Evolutionary conservation across 306 rosid genomes (phyloP).

Genomic region (Ammopiptanthus mongolicus): DNA sequence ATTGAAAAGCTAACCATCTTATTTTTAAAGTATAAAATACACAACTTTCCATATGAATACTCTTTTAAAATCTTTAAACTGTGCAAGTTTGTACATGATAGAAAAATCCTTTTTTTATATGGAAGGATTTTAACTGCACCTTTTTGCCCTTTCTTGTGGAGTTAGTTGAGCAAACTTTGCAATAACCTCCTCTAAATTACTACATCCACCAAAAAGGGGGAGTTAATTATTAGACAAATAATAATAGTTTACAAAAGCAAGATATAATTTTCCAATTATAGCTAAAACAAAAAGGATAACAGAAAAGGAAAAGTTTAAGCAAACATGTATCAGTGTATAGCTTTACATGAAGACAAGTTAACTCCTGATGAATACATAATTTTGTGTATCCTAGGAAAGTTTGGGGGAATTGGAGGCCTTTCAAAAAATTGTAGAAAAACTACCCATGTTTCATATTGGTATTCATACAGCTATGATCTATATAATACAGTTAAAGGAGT

Average conservation of each 20-base stretch:
- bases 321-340: background rate
- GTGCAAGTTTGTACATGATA: no score
- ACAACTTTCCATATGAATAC: no score
- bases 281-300: background rate
- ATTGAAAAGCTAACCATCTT: no score
- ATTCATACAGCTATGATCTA: background rate
- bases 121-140: conserved; percentile 31
- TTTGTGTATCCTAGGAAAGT: background rate
- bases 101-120: no score
- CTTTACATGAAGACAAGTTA: background rate
- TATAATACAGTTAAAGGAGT: background rate
- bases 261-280: background rate
- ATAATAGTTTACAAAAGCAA: background rate
- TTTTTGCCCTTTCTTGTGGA: conserved; percentile 80
- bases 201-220: conserved; percentile 11
- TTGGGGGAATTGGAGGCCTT: background rate
- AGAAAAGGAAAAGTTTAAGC: background rate
- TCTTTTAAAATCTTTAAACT: no score
- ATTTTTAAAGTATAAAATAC: no score
- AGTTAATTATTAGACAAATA: background rate
- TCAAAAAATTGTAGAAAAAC: background rate
- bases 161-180: conserved; percentile 73
- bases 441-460: background rate
- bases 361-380: background rate
- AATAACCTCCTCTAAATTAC: conserved; percentile 70